phyloP scores from a whole-genome alignment of 2,329 filamentous ascomycete species.

The Diaporthe vexans region DNA sequence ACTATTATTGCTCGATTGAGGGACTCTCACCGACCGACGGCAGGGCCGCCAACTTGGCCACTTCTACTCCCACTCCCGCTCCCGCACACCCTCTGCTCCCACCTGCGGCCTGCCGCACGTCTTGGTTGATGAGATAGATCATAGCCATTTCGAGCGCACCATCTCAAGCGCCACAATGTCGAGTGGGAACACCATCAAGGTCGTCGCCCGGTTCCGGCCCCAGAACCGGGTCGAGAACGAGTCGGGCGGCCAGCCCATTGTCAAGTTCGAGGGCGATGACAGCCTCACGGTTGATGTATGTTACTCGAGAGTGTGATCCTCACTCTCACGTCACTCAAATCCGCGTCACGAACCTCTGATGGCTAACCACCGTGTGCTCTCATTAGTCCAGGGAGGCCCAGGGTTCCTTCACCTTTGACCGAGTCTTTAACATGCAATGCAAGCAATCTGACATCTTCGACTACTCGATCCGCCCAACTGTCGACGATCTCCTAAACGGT shows the following conservation, averaged over 20 bases:
- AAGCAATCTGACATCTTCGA: constrained; percentile 96
- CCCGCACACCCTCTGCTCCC: constrained; percentile 16
- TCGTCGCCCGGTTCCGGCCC: constrained; percentile 97
- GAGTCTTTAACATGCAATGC: constrained; percentile 95
- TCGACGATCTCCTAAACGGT: constrained; percentile 98
- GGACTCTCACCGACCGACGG: constrained; percentile 36
- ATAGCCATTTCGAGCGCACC: constrained; percentile 45
- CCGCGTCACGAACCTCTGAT: background rate
- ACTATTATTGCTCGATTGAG: constrained; percentile 26
- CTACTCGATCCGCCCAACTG: constrained; percentile 95
- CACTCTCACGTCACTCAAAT: background rate
- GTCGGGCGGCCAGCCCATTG: constrained; percentile 92
- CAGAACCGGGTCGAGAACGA: constrained; percentile 95
- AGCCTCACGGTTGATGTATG: constrained; percentile 88
- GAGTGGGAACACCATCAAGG: constrained; percentile 79
- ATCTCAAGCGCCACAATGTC: constrained; percentile 62
- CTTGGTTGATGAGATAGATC: constrained; percentile 47
- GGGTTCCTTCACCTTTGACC: constrained; percentile 95
- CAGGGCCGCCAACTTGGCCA: constrained; percentile 40
- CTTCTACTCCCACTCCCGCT: constrained; percentile 26
- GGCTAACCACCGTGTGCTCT: constrained; percentile 13
- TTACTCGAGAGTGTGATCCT: constrained; percentile 43
- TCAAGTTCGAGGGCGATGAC: constrained; percentile 88
- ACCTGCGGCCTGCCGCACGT: constrained; percentile 38
- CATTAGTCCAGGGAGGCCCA: constrained; percentile 83